Evolutionary conservation across 2,329 filamentous ascomycete genomes (phyloP).

Genomic region (Lecanicillium sp.): DNA sequence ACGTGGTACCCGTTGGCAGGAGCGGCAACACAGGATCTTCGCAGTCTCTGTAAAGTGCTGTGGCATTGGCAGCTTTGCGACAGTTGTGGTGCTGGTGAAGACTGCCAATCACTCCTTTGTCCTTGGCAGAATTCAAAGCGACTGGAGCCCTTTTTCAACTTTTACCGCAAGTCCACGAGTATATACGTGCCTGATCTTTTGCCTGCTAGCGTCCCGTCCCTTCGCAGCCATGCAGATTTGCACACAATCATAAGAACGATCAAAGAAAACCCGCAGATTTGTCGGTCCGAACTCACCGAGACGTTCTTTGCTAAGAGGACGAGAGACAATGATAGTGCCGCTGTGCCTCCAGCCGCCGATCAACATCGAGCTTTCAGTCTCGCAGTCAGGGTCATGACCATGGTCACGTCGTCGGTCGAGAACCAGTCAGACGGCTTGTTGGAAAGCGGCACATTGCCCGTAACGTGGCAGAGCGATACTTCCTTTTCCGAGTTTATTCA

Average conservation of each 20-base stretch:
- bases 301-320: neutral
- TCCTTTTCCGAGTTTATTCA: neutral
- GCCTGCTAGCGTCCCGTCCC: neutral
- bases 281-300: neutral
- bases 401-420: constrained; percentile 6
- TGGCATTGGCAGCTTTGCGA: constrained; percentile 5
- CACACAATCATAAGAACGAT: constrained; percentile 1
- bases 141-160: constrained; percentile 7
- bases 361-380: constrained; percentile 9
- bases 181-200: constrained; percentile 4
- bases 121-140: neutral
- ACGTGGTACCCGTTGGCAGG: constrained; percentile 1
- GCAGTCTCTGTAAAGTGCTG: neutral
- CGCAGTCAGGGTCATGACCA: constrained; percentile 4
- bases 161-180: constrained; percentile 3
- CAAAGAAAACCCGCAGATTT: neutral
- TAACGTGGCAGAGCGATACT: constrained; percentile 4
- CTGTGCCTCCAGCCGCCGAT: neutral
- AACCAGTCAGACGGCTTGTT: constrained; percentile 7
- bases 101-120: neutral
- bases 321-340: neutral
- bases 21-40: neutral
- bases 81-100: neutral
- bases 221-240: constrained; percentile 6
- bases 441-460: constrained; percentile 3